Base-by-base conservation (phyloP, 768 basidiomycete species). In the Lactarius indigo region DNA sequence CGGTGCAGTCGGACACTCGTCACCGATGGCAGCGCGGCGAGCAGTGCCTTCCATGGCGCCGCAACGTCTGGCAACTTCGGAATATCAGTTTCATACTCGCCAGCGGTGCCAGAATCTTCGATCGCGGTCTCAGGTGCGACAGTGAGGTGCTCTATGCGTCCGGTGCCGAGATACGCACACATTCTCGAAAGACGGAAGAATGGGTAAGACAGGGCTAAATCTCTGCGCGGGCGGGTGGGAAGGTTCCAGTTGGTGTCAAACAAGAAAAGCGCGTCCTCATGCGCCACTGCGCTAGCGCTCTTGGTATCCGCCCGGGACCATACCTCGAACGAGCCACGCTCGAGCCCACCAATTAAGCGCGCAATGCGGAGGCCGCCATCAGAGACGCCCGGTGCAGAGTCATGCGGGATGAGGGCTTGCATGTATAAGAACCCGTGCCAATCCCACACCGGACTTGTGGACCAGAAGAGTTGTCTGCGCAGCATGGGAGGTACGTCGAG, bases 381-480 rank as follows among this genome's bases (percentile, higher is more conserved):
- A 15, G 59, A 23, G 1, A n/a, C 41, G 6, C 52, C 50, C 2
- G 33, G 20, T 1, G n/a, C 15, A 6, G 66, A 67, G 35, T 67
- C 57, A 9, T 41, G 57, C 39, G 65, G 65, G 30, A 66, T 30
- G 37, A 63, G 23, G 12, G n/a, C 39, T 18, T 47, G 66, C 57
- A 59, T 63, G 5, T 31, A 26, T 0, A 7, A 2, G 23, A 67
- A 15, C 9, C 7, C 31, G 31, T 33, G 3, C 31, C 31, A 33
- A 7, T 10, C 2, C 35, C 10, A 37, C 10, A 13, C 12, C 35
- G 10, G 10, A 10, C 35, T 12, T 12, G 12, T 37, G 3, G 10
- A 37, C 35, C 35, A 37, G 35, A 37, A 63, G 47, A 66, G 44
- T 47, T 57, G 56, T 26, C 57, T 37, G 47, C 65, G 65, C 50